Conservation (phyloP, 192 early-diverging fungal genomes). For the Umbelopsis isabellina region DNA sequence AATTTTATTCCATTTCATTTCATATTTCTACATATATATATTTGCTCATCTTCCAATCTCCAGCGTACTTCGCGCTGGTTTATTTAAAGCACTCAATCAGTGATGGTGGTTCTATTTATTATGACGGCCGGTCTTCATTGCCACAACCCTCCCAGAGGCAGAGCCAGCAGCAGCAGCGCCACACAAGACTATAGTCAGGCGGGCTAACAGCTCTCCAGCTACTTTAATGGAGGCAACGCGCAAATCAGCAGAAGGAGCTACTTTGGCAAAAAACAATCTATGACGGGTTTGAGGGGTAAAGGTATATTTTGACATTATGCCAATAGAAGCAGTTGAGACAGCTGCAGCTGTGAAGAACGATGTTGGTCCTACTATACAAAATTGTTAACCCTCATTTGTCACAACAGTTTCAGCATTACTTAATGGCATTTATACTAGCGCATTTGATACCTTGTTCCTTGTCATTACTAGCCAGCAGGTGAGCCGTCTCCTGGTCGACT, state of each 20-base stretch:
- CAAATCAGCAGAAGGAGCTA: conserved; percentile 28
- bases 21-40: too few relatives aligned
- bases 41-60: background rate
- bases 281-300: conserved; percentile 32
- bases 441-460: background rate
- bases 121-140: background rate
- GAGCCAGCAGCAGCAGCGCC: conserved; percentile 33
- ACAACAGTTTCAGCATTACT: too few relatives aligned
- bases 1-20: too few relatives aligned
- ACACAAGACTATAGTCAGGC: conserved; percentile 31
- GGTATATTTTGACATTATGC: conserved; percentile 23
- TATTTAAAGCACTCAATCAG: too few relatives aligned
- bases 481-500: conserved; percentile 26
- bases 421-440: background rate
- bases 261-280: conserved; percentile 39
- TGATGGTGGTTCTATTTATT: background rate
- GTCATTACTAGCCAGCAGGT: conserved; percentile 4
- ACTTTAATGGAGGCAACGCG: conserved; percentile 33
- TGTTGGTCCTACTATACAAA: background rate
- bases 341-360: conserved; percentile 15
- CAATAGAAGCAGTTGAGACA: conserved; percentile 21
- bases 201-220: conserved; percentile 28
- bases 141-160: conserved; percentile 20
- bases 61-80: background rate
- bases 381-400: background rate